Evolutionary conservation across 2,329 filamentous ascomycete genomes (phyloP).

Genomic region (Scedosporium aurantiacum): DNA sequence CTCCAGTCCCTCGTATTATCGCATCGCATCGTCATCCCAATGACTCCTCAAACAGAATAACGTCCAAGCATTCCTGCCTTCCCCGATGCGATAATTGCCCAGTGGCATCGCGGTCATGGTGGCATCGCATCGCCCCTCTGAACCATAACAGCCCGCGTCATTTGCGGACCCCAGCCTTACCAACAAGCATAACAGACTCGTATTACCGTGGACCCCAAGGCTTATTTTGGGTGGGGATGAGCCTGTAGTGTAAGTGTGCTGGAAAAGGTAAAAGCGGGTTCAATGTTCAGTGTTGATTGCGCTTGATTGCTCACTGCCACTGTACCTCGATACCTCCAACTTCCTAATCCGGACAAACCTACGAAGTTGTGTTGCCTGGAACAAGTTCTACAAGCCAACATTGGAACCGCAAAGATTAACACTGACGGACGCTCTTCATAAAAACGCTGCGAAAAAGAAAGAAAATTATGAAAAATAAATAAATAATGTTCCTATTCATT

Average conservation of each 20-base stretch:
- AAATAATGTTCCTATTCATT: neutral
- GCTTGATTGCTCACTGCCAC: neutral
- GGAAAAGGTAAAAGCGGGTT: too few relatives aligned
- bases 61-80: too few relatives aligned
- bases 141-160: neutral
- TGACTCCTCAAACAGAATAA: too few relatives aligned
- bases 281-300: too few relatives aligned
- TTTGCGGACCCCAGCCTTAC: neutral
- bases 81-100: neutral
- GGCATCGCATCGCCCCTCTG: neutral
- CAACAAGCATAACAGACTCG: neutral
- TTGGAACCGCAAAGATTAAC: too few relatives aligned
- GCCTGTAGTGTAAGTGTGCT: too few relatives aligned
- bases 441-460: neutral
- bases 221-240: neutral
- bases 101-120: neutral
- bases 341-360: neutral
- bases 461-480: neutral
- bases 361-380: too few relatives aligned
- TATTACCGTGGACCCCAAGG: neutral
- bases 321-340: neutral
- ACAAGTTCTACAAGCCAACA: too few relatives aligned
- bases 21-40: too few relatives aligned
- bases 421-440: too few relatives aligned
- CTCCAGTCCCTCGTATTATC: too few relatives aligned